These are phyloP conservation scores for Diplodia corticola DNA, from an alignment of 2,329 filamentous ascomycete genomes.

Conservation along the genomic window DNA sequence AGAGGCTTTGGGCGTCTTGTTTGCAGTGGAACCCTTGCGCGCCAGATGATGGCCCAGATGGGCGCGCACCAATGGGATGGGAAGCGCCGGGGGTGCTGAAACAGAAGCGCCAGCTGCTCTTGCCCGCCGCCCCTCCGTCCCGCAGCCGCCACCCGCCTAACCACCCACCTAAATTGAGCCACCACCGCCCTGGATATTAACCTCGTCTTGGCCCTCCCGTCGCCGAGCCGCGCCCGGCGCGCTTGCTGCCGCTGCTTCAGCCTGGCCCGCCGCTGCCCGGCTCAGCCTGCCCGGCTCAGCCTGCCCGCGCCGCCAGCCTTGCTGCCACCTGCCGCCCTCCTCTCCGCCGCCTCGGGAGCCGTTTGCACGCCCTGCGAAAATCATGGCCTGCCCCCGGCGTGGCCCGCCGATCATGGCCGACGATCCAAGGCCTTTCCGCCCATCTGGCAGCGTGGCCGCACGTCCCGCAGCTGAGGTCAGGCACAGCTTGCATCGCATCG, in stretches of 20 bases:
- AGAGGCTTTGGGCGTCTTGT: conserved; percentile 10
- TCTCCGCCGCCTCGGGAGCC: background rate
- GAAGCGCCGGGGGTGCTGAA: conserved; percentile 7
- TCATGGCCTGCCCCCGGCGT: background rate
- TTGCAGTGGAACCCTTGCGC: conserved; percentile 21
- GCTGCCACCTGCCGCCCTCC: background rate
- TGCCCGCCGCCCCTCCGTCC: background rate
- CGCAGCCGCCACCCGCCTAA: background rate
- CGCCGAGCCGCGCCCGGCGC: background rate
- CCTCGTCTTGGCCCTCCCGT: background rate
- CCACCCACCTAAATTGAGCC: background rate
- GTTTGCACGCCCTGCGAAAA: background rate
- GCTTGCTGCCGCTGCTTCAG: background rate
- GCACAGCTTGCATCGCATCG: conserved; percentile 15
- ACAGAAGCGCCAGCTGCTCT: background rate
- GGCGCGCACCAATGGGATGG: background rate
- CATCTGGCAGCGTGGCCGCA: background rate
- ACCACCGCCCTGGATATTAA: conserved; percentile 10
- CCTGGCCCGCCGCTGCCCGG: background rate
- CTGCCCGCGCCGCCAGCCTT: background rate
- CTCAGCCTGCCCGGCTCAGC: background rate
- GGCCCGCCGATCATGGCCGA: background rate
- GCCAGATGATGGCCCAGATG: conserved; percentile 19
- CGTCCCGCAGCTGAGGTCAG: conserved; percentile 3
- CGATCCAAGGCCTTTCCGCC: background rate